These are phyloP conservation scores for Erysimum cheiranthoides DNA, from an alignment of 345 rosid species.

Conservation along the genomic window DNA sequence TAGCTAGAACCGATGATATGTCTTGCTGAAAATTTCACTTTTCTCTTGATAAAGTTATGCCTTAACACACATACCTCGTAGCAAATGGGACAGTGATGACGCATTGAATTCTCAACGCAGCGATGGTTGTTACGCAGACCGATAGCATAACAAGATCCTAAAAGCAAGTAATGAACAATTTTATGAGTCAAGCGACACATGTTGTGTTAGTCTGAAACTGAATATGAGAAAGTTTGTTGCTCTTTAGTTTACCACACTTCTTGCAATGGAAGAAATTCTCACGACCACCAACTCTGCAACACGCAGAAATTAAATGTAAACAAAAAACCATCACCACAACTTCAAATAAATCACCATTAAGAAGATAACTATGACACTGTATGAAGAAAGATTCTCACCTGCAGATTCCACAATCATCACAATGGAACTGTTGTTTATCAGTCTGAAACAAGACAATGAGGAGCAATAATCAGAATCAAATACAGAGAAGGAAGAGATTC, in stretches of 20 bases:
- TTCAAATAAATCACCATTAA: background rate
- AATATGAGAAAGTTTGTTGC: background rate
- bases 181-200: background rate
- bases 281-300: constrained; percentile 81
- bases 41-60: background rate
- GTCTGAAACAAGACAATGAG: constrained; percentile 50
- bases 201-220: constrained; percentile 12
- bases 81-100: constrained; percentile 97
- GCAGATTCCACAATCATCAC: constrained; percentile 97
- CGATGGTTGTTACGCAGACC: constrained; percentile 73
- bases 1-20: background rate
- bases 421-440: constrained; percentile 81
- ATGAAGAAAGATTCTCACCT: constrained; percentile 51
- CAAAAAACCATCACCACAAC: background rate
- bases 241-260: constrained; percentile 72
- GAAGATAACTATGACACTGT: background rate
- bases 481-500: constrained; percentile 6
- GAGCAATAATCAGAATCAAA: background rate
- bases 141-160: constrained; percentile 84
- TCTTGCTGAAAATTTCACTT: background rate
- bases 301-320: background rate
- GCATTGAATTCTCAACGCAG: constrained; percentile 96
- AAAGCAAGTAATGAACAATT: background rate
- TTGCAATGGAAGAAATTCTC: constrained; percentile 90
- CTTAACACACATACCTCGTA: constrained; percentile 65